A percentile compares a stretch with the other conserved stretches of the same genome.
These are phyloP conservation scores for Jamesozyma gamospora DNA, from an alignment of 805 yeast species.

Conservation along the genomic window DNA sequence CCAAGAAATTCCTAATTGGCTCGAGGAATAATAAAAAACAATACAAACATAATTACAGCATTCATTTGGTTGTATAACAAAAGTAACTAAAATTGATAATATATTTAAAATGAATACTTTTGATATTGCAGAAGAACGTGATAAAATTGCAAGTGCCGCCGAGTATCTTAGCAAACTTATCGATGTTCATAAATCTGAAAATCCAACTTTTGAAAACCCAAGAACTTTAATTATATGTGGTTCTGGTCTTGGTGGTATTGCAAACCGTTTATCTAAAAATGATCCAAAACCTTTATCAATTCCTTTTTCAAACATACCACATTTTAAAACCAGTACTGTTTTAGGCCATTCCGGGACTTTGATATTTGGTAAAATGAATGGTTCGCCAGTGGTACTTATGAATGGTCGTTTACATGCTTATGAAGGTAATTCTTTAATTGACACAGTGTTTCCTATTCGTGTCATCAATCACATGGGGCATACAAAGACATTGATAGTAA, in stretches of 20 bases:
- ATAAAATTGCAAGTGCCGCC: neutral
- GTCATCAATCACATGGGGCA: conserved; percentile 52
- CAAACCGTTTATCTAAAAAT: conserved; percentile 32
- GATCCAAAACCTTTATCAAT: conserved; percentile 39
- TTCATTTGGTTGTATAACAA: too few species aligned
- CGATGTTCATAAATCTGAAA: conserved; percentile 1
- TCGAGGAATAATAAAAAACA: too few species aligned
- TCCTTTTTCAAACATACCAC: conserved; percentile 63
- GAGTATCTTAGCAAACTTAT: neutral
- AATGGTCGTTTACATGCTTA: conserved; percentile 88
- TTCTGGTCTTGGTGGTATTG: conserved; percentile 85
- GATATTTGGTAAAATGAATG: conserved; percentile 63
- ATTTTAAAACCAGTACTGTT: conserved; percentile 73
- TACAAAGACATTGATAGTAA: conserved; percentile 55
- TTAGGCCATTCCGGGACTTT: conserved; percentile 83
- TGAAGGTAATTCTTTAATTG: conserved; percentile 79
- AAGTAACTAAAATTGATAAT: too few species aligned
- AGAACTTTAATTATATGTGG: conserved; percentile 81
- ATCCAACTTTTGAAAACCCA: conserved; percentile 32
- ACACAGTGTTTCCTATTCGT: conserved; percentile 79
- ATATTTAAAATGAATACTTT: conserved; percentile 2
- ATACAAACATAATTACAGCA: too few species aligned
- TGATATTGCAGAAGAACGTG: conserved; percentile 2
- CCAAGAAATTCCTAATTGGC: too few species aligned
- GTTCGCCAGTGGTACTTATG: conserved; percentile 82